Conservation (phyloP, 768 basidiomycete genomes). For the Obba rivulosa region DNA sequence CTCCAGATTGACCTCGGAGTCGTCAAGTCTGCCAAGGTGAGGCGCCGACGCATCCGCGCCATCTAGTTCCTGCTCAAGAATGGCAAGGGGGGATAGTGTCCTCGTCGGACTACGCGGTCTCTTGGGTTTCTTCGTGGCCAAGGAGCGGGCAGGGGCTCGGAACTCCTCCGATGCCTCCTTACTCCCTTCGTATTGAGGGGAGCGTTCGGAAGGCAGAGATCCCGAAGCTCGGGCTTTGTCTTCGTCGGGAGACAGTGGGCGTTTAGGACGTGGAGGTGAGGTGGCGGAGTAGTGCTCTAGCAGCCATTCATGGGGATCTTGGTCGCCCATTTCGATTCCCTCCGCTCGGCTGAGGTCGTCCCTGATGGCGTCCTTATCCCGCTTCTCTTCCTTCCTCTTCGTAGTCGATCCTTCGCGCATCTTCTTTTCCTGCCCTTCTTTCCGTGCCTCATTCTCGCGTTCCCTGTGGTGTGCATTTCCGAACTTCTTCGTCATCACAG, state of each 20-base stretch:
- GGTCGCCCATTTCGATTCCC: conserved; percentile 18
- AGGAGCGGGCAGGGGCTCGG: background rate
- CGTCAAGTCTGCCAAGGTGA: background rate
- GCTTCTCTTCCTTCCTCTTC: background rate
- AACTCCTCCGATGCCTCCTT: background rate
- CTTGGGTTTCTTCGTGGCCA: background rate
- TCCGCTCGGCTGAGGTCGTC: background rate
- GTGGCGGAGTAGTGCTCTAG: conserved; percentile 43
- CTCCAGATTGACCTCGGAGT: conserved; percentile 22
- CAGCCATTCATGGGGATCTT: conserved; percentile 59
- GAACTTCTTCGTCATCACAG: too few species aligned
- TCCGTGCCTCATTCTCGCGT: background rate
- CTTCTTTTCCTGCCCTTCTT: conserved; percentile 3
- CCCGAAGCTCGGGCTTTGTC: conserved; percentile 5
- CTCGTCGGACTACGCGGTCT: conserved; percentile 3
- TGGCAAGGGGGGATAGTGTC: conserved; percentile 15
- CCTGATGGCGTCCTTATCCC: background rate
- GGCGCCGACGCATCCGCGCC: background rate
- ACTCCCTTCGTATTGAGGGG: background rate
- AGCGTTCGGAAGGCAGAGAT: background rate
- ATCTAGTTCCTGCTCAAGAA: conserved; percentile 15
- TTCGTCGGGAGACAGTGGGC: conserved; percentile 23
- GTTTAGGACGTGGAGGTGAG: conserved; percentile 24
- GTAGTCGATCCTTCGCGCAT: background rate
- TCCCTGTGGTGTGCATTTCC: background rate